Conservation (phyloP, 169 alveolate genomes). For the Eimeria maxima region DNA sequence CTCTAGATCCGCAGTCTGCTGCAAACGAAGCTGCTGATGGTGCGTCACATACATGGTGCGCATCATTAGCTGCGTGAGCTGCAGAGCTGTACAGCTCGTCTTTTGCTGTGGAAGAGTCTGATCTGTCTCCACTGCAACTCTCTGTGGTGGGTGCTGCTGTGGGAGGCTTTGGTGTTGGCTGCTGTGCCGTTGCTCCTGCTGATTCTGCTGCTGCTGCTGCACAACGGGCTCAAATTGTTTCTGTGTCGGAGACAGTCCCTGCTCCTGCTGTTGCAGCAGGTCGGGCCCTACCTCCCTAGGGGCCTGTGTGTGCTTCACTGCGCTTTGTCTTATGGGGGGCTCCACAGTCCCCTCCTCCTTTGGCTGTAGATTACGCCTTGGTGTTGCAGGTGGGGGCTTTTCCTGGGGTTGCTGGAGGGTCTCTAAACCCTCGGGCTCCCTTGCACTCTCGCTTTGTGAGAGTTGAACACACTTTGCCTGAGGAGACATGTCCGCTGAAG, state of each 20-base stretch:
- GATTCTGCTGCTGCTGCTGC: conserved; percentile 14
- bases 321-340: neutral
- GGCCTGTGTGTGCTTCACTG: neutral
- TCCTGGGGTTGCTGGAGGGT: neutral
- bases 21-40: conserved; percentile 31
- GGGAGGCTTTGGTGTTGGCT: neutral
- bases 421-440: neutral
- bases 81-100: neutral
- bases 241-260: neutral
- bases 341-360: neutral
- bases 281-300: neutral
- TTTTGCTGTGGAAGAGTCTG: neutral
- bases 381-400: neutral
- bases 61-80: conserved; percentile 20
- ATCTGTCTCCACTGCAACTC: neutral
- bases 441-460: neutral
- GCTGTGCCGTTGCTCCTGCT: neutral
- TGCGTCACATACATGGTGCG: neutral
- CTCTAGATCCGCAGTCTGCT: neutral
- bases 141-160: neutral
- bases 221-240: neutral
- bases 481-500: neutral
- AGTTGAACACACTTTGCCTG: neutral
- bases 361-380: neutral
- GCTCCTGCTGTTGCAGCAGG: conserved; percentile 7